Evolutionary conservation across 768 basidiomycete species (phyloP), one percentile per base, ranked within the genome.

Genomic region (Baorangia bicolor): DNA sequence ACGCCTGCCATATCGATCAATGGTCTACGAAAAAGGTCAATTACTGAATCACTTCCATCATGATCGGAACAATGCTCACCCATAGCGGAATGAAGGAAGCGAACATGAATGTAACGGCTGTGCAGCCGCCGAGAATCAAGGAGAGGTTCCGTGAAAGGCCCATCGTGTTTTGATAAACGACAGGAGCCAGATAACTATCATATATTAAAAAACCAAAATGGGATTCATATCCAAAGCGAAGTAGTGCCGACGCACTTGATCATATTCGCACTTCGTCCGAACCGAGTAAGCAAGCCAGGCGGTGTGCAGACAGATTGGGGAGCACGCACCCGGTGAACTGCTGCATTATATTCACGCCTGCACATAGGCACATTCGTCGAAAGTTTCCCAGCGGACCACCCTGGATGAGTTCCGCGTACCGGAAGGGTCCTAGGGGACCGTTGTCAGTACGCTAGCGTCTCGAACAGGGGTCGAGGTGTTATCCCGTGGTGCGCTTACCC

Each of bases 61-160:
- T 54, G 51, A 54, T 45, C 35, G n/a, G 25, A 39, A 31, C 21
- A 5, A 2, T 21, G 25, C 35, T 14, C 43, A 27, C 30, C 41
- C 34, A 56, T 3, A n/a, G 13, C 20, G 42, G 21, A 46, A 47
- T 34, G 31, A 51, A 51, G 7, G 54, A 53, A 52, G 49, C 33
- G 34, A 42, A 52, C 39, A 30, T 42, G 21, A 42, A 53, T n/a
- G 38, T 33, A n/a, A 50, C 30, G 2, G 30, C 38, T 9, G 37
- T 51, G 18, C 18, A 39, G 2, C 23, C 47, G 7, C 53, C n/a
- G 20, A 49, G 45, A 25, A 51, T 27, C 31, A 40, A 27, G 18
- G 53, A 51, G 0, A 34, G 5, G 21, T 38, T 12, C 16, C 34
- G 51, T 37, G n/a, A 51, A 20, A 42, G 10, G 7, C 49, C 20